Evolutionary conservation across 352 stramenopile genomes (phyloP), one percentile per base, ranked within the genome.

Genomic region (Hyaloperonospora brassicae): DNA sequence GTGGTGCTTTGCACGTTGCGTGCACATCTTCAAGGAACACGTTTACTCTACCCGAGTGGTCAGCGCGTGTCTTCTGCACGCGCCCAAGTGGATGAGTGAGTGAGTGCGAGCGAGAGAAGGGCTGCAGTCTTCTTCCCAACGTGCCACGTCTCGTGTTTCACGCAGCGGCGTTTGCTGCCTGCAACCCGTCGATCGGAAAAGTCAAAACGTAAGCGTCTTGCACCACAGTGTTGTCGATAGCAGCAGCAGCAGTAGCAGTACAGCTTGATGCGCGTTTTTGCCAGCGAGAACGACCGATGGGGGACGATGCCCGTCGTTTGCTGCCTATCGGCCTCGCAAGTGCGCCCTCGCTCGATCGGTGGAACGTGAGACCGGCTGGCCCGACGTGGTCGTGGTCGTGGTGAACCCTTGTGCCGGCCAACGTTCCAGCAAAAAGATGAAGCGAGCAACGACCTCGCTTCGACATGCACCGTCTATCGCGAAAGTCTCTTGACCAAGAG

Each of bases 11-110:
- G 59, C 59, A 59, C 49, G 13, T 6, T 38, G 42, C 55, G 58
- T 53, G 42, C 50, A 64, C 47, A 68, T 72, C 64, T 52, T 66
- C 52, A 60, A 61, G 52, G 64, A 68, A 61, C 47, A 50, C 40
- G 52, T 51, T 53, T 47, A 57, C 45, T 35, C 40, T 49, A 56
- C 27, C 57, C 47, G 56, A 59, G 55, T 63, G 53, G 64, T 66
- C 60, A 69, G 64, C 4, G 34, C 47, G 38, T 17, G 49, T 23
- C 46, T 66, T 69, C 55, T 66, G 50, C 50, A 48, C 51, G 49
- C 10, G 14, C 45, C 36, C 58, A 66, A 38, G 45, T 65, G 52
- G 57, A 49, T 60, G 52, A 59, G 40, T 59, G 52, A 59, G 51
- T 56, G 57, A 44, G 39, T 44, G 36, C 11, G 39, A 24, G 39